phyloP scores from a whole-genome alignment of 1,284 basidiomycete species.

The Irpex lacteus region DNA sequence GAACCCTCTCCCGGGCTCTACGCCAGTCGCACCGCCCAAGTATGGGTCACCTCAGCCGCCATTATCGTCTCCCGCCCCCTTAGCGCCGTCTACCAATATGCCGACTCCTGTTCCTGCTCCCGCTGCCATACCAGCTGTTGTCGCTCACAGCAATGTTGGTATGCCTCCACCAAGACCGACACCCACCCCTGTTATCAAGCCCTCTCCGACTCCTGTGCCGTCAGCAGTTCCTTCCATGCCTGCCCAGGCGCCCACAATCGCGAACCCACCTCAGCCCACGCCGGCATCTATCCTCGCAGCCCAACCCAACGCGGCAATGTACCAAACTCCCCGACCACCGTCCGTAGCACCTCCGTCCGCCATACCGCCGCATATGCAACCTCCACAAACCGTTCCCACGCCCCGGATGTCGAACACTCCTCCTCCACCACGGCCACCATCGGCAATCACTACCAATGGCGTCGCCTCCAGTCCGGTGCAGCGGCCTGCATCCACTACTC shows the following conservation, averaged over 20 bases:
- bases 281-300: constrained; percentile 4
- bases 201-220: background rate
- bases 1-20: constrained; percentile 1
- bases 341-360: constrained; percentile 4
- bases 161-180: background rate
- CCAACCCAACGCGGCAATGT: constrained; percentile 12
- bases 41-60: constrained; percentile 15
- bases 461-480: background rate
- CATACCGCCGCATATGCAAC: constrained; percentile 4
- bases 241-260: background rate
- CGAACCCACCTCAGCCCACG: background rate
- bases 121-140: constrained; percentile 14
- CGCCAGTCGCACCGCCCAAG: constrained; percentile 19
- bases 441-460: constrained; percentile 1
- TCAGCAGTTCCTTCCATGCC: background rate
- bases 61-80: constrained; percentile 13
- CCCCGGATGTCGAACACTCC: background rate
- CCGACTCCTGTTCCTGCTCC: constrained; percentile 14
- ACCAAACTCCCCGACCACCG: constrained; percentile 13
- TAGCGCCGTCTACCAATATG: constrained; percentile 13
- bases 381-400: background rate
- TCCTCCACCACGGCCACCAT: constrained; percentile 10
- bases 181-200: background rate
- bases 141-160: background rate
- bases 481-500: background rate